Conservation (phyloP, 2,329 filamentous ascomycete genomes). For the Diaporthe batatas region DNA sequence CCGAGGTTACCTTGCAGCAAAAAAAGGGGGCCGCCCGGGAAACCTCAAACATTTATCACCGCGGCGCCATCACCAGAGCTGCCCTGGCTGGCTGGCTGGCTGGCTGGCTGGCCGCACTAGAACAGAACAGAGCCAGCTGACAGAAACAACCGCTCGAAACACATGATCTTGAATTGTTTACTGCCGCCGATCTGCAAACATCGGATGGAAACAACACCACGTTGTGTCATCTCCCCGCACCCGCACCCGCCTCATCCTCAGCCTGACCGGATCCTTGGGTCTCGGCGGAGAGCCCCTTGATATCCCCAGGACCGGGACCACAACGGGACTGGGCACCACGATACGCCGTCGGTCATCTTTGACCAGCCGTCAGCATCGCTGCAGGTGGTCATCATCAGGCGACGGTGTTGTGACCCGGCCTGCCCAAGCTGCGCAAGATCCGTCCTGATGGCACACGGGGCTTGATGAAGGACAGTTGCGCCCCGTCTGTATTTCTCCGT, state of each 20-base stretch:
- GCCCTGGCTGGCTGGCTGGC: no score
- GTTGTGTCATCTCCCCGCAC: constrained; percentile 18
- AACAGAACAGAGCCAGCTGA: constrained; percentile 9
- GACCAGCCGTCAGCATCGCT: not conserved
- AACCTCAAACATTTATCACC: constrained; percentile 34
- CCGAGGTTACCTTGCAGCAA: constrained; percentile 22
- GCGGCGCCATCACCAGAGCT: constrained; percentile 14
- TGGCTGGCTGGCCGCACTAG: not conserved
- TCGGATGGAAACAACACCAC: constrained; percentile 33
- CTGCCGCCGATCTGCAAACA: constrained; percentile 28
- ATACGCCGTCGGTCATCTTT: not conserved
- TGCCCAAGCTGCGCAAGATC: not conserved
- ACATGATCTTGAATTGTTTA: constrained; percentile 31
- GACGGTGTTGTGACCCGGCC: constrained; percentile 25
- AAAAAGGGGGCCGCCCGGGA: constrained; percentile 21
- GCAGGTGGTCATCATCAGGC: constrained; percentile 21
- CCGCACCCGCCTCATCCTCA: not conserved
- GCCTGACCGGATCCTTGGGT: constrained; percentile 17
- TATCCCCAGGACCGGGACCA: constrained; percentile 1
- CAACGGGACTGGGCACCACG: constrained; percentile 2
- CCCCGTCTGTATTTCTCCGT: constrained; percentile 18
- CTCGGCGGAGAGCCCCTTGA: constrained; percentile 18
- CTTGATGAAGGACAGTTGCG: constrained; percentile 34
- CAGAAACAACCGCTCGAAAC: constrained; percentile 21
- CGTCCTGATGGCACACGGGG: constrained; percentile 20